Conservation (phyloP, 2,329 filamentous ascomycete species). For the Beauveria sp. region DNA sequence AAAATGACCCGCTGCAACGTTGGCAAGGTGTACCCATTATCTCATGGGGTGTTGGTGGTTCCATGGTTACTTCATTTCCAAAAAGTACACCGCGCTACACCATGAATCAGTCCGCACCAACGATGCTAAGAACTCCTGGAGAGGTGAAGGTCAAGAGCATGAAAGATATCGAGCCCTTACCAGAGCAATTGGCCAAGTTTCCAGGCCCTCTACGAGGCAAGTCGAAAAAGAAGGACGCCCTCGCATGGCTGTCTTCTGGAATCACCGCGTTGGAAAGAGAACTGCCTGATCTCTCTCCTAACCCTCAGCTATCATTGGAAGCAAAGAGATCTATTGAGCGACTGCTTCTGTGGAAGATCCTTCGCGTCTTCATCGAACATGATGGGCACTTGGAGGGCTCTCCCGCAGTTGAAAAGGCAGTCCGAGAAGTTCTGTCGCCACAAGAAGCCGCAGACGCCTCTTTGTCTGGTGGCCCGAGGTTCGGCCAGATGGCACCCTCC, state of each 20-base stretch:
- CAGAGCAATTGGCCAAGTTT: slow-evolving; percentile 70
- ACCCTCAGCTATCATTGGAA: slow-evolving; percentile 45
- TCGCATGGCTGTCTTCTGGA: slow-evolving; percentile 70
- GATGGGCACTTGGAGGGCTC: slow-evolving; percentile 77
- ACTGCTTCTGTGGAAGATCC: slow-evolving; percentile 77
- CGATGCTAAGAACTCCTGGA: slow-evolving; percentile 74
- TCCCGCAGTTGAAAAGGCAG: slow-evolving; percentile 61
- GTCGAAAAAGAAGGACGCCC: slow-evolving; percentile 88
- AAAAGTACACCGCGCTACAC: slow-evolving; percentile 82
- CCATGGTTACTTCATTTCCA: slow-evolving; percentile 77
- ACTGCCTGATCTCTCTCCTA: slow-evolving; percentile 40
- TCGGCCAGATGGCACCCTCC: slow-evolving; percentile 19
- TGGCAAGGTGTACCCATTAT: slow-evolving; percentile 90
- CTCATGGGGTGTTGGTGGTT: slow-evolving; percentile 80
- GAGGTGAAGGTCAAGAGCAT: slow-evolving; percentile 71
- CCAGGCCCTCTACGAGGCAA: slow-evolving; percentile 86
- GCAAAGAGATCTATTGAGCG: slow-evolving; percentile 73
- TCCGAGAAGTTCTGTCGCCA: slow-evolving; percentile 68
- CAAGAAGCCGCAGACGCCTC: slow-evolving; percentile 20
- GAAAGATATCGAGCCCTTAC: slow-evolving; percentile 64
- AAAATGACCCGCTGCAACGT: slow-evolving; percentile 71
- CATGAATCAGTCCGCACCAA: slow-evolving; percentile 62
- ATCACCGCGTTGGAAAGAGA: slow-evolving; percentile 66
- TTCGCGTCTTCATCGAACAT: slow-evolving; percentile 74
- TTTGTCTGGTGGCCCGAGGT: slow-evolving; percentile 18